Base-by-base conservation (phyloP, 2,329 filamentous ascomycete species). In the Meredithiella fracta region DNA sequence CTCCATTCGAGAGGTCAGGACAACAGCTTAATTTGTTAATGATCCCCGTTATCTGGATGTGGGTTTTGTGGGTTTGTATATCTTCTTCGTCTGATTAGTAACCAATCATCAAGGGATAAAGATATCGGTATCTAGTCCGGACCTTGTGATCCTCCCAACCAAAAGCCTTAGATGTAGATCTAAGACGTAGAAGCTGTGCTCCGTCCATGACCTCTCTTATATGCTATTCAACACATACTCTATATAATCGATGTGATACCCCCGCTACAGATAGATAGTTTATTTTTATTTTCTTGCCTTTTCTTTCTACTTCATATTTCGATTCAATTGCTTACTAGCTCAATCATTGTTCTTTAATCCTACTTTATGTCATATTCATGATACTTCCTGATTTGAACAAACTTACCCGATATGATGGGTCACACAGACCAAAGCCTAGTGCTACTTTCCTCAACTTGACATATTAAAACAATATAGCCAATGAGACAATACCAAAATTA, bases 1-100 rank as follows among this genome's bases (percentile, higher is more conserved):
- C 58, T 68, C 64, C 53, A 65, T 66, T 37, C 63, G 62, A 20
- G 62, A 64, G 59, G 63, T 65, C 3, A 44, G 44, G 17, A 63
- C 66, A 51, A 64, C 64, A 2, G 52, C 56, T 50, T 56, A 51
- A 56, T 15, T 11, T 8, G 3, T 7, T 34, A 5, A 34, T 34
- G 5, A 11, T 34, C 5, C 29, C 11, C 29, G 29, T 34, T 11
- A 34, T 34, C 11, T 34, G 29, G 29, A 11, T 34, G 29, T 34
- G 11, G 29, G 29, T 34, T 34, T 34, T n/a, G n/a, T n/a, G n/a
- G n/a, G n/a, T n/a, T n/a, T n/a, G n/a, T n/a, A 11, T 11, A 34
- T 34, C 29, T 34, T 34, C 29, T 34, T 34, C 5, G 5, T 11
- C 29, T 34, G 29, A 34, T 34, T 34, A 11, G 11, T 34, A 11